Base-by-base conservation (phyloP, 1,284 basidiomycete species). In the Apiotrichum montevideense region DNA sequence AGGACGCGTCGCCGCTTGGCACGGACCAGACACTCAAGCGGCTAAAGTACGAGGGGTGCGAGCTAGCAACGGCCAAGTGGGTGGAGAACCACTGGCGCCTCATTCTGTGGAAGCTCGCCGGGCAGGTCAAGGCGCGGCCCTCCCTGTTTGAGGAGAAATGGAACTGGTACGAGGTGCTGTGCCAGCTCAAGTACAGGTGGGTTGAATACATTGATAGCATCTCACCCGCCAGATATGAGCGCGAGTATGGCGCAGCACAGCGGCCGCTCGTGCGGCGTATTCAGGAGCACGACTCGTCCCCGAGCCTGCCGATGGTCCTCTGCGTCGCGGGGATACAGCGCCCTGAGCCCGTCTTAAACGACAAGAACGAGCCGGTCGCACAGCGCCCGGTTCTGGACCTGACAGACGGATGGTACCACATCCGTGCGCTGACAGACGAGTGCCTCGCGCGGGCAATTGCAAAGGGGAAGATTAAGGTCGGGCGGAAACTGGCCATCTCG, bases 331-430 rank as follows among this genome's bases (percentile, higher is more conserved):
- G 82, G 35, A 84, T 98, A 39, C 77, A 78, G 8, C 84, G 81
- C 79, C 78, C 80, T 2, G 70, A 76, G 10, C 65, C 65, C 37
- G 70, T 67, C 2, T 56, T 72, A 3, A 72, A 78, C 34, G 79
- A 82, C 0, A 77, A 82, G 15, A 79, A 78, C 3, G 55, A 72
- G 14, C 64, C 72, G 2, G 66, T 77, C 14, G 41, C 46, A 3
- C 75, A 76, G 35, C 60, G 51, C 37, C 79, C 32, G 68, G 79
- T 61, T 81, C 84, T 29, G 80, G 93, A 96, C 73, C 79, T 98
- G 11, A 93, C 91, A 0, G 96, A 98, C 69, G 95, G 95, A 8
- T 98, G 95, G 96, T 98, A 98, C 68, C 80, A 84, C 37, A 81
- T 98, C 11, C 83, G 85, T 10, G 87, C 90, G 0, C 80, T 80